Conservation (phyloP, 352 stramenopile species). For the Phytophthora quininea region DNA sequence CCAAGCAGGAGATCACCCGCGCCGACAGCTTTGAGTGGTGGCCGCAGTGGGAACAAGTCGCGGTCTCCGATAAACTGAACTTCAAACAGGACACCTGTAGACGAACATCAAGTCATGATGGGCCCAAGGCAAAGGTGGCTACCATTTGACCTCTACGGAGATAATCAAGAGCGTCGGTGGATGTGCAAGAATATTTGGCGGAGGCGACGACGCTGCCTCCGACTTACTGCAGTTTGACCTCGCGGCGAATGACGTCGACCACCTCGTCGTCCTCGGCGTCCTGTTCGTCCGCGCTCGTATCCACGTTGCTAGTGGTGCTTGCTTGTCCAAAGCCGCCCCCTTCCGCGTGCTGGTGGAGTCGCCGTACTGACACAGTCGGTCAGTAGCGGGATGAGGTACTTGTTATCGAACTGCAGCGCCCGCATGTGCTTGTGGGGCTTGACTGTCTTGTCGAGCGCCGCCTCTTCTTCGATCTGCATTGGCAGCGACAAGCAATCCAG, state of each 20-base stretch:
- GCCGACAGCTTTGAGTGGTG: too few species aligned
- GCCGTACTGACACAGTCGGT: slow-evolving; percentile 73
- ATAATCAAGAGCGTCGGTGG: not conserved
- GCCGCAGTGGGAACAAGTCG: too few species aligned
- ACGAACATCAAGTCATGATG: not conserved
- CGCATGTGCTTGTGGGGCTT: slow-evolving; percentile 85
- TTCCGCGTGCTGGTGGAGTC: slow-evolving; percentile 38
- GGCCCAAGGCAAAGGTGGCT: too few species aligned
- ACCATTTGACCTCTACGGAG: too few species aligned
- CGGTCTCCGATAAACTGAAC: not conserved
- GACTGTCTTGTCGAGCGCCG: slow-evolving; percentile 76
- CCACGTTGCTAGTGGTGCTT: slow-evolving; percentile 52
- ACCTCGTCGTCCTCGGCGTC: slow-evolving; percentile 66
- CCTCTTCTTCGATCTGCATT: slow-evolving; percentile 70
- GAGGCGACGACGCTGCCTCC: slow-evolving; percentile 15
- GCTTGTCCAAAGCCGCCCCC: slow-evolving; percentile 36
- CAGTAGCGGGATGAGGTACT: slow-evolving; percentile 83
- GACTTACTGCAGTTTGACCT: slow-evolving; percentile 56
- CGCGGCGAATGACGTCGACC: slow-evolving; percentile 74
- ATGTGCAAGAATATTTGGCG: not conserved
- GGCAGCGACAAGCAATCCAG: slow-evolving; percentile 14
- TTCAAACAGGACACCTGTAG: not conserved
- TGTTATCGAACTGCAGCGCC: slow-evolving; percentile 86
- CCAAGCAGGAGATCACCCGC: too few species aligned
- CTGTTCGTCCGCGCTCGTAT: slow-evolving; percentile 41